Evolutionary conservation across 2,329 filamentous ascomycete genomes (phyloP), one percentile per base, ranked within the genome.

Genomic region (Ophiostoma triangulosporum): DNA sequence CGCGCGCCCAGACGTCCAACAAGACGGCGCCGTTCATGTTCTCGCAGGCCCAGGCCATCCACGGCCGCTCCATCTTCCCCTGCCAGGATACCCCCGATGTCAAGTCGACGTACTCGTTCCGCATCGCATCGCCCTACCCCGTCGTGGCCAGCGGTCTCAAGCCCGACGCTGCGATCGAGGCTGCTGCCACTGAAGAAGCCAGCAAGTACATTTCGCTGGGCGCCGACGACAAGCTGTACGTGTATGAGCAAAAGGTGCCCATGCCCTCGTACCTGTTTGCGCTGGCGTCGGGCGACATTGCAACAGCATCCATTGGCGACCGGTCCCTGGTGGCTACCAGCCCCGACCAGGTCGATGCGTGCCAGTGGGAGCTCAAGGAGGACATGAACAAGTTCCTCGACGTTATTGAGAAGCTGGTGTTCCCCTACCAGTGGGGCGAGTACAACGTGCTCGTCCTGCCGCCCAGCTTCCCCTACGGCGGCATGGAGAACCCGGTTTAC

Each of bases 21-120:
- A 90, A 89, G 73, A 93, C 89, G 69, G 86, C 94, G 60, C 91
- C 91, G 1, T 97, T 96, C 69, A 91, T 97, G 83, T 97, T 97
- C 73, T 94, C 88, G 45, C 93, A 97, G 72, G 95, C 90, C 68
- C 91, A 98, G 73, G 90, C 91, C 52, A 97, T 96, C 63, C 90
- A 97, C 64, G 88, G 88, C 43, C 83, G 93, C 56, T 95, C 89
- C 48, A 79, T 97, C 57, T 95, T 97, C 68, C 93, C 93, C 6
- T 97, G 91, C 69, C 91, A 97, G 71, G 93, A 98, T 65, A 97
- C 93, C 1, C 93, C 93, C 3, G 91, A 96, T 66, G 86, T 96
- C 62, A 98, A 98, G 73, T 89, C 87, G n/a, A 94, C 89, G 1
- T 89, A 90, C 69, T 82, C 83, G 58, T 96, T 96, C 73, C 86